Evolutionary conservation across 768 basidiomycete genomes (phyloP).

Genomic region (Favolaschia claudopus): DNA sequence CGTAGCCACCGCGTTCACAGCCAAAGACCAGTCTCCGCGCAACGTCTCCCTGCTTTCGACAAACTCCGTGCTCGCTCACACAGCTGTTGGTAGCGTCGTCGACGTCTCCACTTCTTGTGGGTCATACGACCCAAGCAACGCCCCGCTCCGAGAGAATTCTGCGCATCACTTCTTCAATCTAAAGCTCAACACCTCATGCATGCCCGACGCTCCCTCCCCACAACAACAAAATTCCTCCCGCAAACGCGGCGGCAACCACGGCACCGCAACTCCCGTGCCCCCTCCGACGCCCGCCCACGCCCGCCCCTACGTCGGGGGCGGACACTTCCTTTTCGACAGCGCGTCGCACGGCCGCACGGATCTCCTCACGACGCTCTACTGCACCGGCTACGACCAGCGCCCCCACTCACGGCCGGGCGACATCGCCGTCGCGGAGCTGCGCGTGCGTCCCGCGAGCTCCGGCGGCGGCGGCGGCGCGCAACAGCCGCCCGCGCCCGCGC

Average conservation of each 20-base stretch:
- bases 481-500: background rate
- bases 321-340: conserved; percentile 29
- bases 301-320: conserved; percentile 25
- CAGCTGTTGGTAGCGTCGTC: conserved; percentile 3
- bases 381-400: conserved; percentile 31
- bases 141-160: conserved; percentile 2
- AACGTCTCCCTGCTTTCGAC: conserved; percentile 22
- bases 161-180: conserved; percentile 30
- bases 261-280: background rate
- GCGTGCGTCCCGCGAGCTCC: conserved; percentile 17
- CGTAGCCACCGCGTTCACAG: conserved; percentile 16
- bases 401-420: conserved; percentile 15
- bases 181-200: conserved; percentile 14
- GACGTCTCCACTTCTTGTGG: conserved; percentile 23
- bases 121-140: conserved; percentile 22
- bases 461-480: no score
- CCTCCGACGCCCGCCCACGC: background rate
- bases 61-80: conserved; percentile 19
- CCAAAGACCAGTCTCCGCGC: conserved; percentile 22
- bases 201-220: background rate
- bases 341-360: conserved; percentile 24
- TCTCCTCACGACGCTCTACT: conserved; percentile 31
- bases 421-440: conserved; percentile 32
- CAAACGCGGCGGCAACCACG: background rate
- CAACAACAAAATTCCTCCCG: background rate